Conservation (phyloP, 768 basidiomycete genomes). For the Gloeopeniophorella convolvens region DNA sequence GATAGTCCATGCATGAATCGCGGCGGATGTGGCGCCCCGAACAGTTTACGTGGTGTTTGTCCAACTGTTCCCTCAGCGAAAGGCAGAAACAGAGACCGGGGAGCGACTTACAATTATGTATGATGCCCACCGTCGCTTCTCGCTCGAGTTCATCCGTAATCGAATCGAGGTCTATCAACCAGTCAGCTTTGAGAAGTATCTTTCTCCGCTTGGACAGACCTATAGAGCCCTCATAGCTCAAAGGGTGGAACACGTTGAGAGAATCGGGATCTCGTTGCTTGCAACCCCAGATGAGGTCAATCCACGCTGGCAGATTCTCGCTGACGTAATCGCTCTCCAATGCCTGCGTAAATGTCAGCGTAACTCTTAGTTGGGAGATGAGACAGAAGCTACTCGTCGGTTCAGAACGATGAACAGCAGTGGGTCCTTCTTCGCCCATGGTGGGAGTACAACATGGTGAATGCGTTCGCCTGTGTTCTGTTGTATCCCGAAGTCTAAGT, state of each 20-base stretch:
- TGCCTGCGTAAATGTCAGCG: slow-evolving; percentile 41
- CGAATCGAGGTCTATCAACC: slow-evolving; percentile 62
- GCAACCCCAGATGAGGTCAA: slow-evolving; percentile 89
- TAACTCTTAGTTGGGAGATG: neutral
- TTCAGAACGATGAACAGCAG: slow-evolving; percentile 76
- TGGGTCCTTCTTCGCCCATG: slow-evolving; percentile 84
- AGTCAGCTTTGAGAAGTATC: neutral
- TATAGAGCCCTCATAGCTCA: slow-evolving; percentile 90
- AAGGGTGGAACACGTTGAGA: slow-evolving; percentile 84
- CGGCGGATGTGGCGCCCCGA: slow-evolving; percentile 66
- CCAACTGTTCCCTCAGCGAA: slow-evolving; percentile 49
- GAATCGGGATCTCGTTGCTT: slow-evolving; percentile 75
- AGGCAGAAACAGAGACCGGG: neutral
- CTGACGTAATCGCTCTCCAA: slow-evolving; percentile 86
- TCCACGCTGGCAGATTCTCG: slow-evolving; percentile 80
- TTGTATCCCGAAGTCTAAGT: slow-evolving; percentile 72
- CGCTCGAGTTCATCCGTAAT: slow-evolving; percentile 84
- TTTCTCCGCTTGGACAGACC: slow-evolving; percentile 33
- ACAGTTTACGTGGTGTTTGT: slow-evolving; percentile 87
- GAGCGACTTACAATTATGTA: slow-evolving; percentile 75
- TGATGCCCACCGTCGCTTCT: slow-evolving; percentile 90
- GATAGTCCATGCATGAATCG: slow-evolving; percentile 66
- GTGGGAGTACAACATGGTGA: slow-evolving; percentile 82
- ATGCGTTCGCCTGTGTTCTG: slow-evolving; percentile 73
- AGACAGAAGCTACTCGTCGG: slow-evolving; percentile 35